These are phyloP conservation scores for Triticum timopheevii DNA, from an alignment of 176 grass and related monocot genomes.

Conservation along the genomic window DNA sequence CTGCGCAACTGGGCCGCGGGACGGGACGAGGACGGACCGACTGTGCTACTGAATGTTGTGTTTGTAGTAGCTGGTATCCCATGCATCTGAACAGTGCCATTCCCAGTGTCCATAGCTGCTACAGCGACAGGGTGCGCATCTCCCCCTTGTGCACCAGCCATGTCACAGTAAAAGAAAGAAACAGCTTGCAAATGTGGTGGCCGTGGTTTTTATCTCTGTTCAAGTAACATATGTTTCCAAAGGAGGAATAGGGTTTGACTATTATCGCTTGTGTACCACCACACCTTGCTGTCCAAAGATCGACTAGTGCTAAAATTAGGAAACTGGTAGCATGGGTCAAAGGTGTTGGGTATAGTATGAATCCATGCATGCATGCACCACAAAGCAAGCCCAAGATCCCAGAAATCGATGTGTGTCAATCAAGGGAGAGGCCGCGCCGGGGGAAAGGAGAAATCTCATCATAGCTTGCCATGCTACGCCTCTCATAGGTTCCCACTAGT, in stretches of 20 bases:
- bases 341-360: conserved; percentile 9
- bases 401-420: conserved; percentile 51
- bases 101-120: neutral
- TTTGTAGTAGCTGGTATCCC: conserved; percentile 31
- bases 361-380: conserved; percentile 29
- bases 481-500: conserved; percentile 39
- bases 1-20: conserved; percentile 9
- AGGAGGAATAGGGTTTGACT: neutral
- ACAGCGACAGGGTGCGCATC: neutral
- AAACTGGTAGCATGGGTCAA: conserved; percentile 18
- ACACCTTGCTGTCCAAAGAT: neutral
- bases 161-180: neutral
- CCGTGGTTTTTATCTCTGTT: neutral
- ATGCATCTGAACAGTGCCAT: conserved; percentile 24
- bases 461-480: conserved; percentile 23
- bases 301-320: neutral
- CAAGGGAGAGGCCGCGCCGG: neutral
- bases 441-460: conserved; percentile 20
- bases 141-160: neutral
- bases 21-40: neutral
- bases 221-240: no score
- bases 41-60: conserved; percentile 43
- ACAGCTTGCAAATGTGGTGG: neutral
- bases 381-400: conserved; percentile 55
- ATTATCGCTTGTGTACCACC: neutral